phyloP scores from a whole-genome alignment of 768 basidiomycete species.

The Lepiota subincarnata region DNA sequence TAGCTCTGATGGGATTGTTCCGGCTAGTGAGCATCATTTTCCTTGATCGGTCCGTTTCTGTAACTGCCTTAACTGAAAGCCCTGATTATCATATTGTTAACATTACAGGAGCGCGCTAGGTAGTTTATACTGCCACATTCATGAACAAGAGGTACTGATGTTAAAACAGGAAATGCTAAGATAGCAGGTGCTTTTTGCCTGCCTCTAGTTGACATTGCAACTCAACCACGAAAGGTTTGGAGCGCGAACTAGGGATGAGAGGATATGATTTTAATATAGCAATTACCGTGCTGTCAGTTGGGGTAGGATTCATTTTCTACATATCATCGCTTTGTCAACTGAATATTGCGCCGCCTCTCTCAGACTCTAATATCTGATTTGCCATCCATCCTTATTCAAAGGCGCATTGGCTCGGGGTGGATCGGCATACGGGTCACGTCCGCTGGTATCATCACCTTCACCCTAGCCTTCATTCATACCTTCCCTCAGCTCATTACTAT shows the following conservation, averaged over 20 bases:
- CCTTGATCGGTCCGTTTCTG: constrained; percentile 26
- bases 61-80: background rate
- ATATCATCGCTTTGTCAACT: too few relatives aligned
- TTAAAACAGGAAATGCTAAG: constrained; percentile 17
- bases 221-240: constrained; percentile 23
- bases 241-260: constrained; percentile 36
- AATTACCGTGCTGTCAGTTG: constrained; percentile 36
- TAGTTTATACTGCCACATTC: background rate
- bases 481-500: constrained; percentile 31
- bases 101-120: constrained; percentile 18
- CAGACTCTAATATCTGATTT: constrained; percentile 23
- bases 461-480: constrained; percentile 34
- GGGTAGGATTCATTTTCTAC: background rate
- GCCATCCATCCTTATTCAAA: constrained; percentile 39
- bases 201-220: background rate
- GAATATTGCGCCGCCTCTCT: too few relatives aligned
- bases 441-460: constrained; percentile 34
- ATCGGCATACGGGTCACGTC: constrained; percentile 32
- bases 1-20: background rate
- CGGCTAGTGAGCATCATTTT: constrained; percentile 21
- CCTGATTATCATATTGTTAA: too few relatives aligned
- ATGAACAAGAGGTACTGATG: background rate
- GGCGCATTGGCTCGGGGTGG: constrained; percentile 35
- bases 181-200: constrained; percentile 20
- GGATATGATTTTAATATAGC: constrained; percentile 39